These are phyloP conservation scores for Quercus robur DNA, from an alignment of 306 rosid genomes.

Conservation along the genomic window DNA sequence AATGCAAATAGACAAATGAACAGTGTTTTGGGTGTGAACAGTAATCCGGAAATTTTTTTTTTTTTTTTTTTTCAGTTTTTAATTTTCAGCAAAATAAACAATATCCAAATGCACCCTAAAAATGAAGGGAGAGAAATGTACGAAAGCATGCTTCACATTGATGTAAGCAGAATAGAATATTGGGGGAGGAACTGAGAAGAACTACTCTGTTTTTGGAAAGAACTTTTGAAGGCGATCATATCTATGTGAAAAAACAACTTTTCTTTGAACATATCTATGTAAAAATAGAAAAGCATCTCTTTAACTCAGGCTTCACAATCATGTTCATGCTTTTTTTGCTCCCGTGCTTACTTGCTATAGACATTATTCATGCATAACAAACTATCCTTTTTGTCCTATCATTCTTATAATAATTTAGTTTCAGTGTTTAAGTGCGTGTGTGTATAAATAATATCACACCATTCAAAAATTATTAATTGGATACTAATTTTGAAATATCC, in stretches of 20 bases:
- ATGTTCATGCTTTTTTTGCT: constrained; percentile 27
- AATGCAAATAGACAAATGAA: no score
- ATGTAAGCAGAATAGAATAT: constrained; percentile 28
- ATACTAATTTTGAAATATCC: no score
- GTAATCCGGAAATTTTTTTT: no score
- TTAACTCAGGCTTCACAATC: constrained; percentile 22
- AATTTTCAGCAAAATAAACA: no score
- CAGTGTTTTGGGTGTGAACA: no score
- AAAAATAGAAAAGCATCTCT: not conserved
- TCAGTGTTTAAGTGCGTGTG: no score
- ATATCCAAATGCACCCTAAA: no score
- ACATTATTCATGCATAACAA: constrained; percentile 31
- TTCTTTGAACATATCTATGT: constrained; percentile 23
- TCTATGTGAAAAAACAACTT: constrained; percentile 18
- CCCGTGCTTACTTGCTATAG: constrained; percentile 45
- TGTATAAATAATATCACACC: no score
- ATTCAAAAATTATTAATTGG: no score
- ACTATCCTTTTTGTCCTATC: constrained; percentile 28
- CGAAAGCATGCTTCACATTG: constrained; percentile 43
- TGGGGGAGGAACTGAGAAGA: constrained; percentile 3
- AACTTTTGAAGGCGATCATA: constrained; percentile 29
- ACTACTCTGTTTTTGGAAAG: constrained; percentile 21
- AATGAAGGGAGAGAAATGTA: not conserved
- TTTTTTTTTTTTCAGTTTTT: no score
- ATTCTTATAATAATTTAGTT: constrained; percentile 17